Base-by-base conservation (phyloP, 257 asterid species). In the Asclepias syriaca region DNA sequence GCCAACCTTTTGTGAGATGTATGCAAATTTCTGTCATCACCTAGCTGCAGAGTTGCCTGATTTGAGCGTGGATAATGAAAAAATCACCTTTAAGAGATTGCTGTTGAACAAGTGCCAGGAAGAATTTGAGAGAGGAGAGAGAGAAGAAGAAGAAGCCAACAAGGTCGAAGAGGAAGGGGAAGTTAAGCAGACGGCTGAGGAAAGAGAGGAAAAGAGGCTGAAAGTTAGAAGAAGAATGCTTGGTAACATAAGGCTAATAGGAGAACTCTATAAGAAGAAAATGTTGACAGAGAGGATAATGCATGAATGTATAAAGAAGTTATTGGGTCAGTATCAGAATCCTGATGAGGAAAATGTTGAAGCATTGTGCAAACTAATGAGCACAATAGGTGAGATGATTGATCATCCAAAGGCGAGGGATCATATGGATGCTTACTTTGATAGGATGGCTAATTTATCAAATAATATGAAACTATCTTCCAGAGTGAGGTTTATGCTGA, bases 1-100 rank as follows among this genome's bases (percentile, higher is more conserved):
- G 77, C 99, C 99, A 57, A 90, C 98, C 48, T 95, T 95, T 71
- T 95, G 99, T 66, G 96, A 95, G 92, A 95, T 92, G 99, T 95
- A 95, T 84, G 98, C 99, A 15, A 70, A 89, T 73, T 95, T 92
- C 78, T 95, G 98, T 80, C 75, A 53, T 79, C 96, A 83, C 80
- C 97, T 95, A 67, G 91, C 98, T 1, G 81, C 81, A 0, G 96
- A 68, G 71, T 87, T 95, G 65, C 99, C 98, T 68, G 97, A 86
- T 60, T 63, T 92, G 78, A 92, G 82, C 21, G 88, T 86, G 81
- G 94, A 83, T 71, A 77, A 74, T 74, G 87, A 92, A 80, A 92
- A 46, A 66, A 81, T 92, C 51, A 92, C 96, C 8, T 95, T 95
- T 80, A 95, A 90, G 91, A 95, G 97, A 84, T 72, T 92, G 76